Percentiles rank a stretch among this genome's conserved stretches.
Evolutionary conservation across 805 yeast species (phyloP).

Genomic region (Yarrowia osloensis): DNA sequence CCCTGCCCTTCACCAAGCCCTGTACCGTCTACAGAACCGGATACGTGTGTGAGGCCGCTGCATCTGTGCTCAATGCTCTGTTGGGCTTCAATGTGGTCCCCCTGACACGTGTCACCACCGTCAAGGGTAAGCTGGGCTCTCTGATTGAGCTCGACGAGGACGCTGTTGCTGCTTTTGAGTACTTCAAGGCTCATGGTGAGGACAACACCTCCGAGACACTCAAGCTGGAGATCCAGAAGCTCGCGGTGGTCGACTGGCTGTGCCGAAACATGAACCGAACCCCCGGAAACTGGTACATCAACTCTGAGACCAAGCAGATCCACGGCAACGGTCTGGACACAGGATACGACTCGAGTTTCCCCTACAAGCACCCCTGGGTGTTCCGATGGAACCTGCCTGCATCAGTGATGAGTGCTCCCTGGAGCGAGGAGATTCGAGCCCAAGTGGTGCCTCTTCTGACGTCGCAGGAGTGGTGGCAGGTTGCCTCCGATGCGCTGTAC

Average conservation of each 20-base stretch:
- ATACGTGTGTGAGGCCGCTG: conserved; percentile 11
- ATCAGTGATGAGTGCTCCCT: neutral
- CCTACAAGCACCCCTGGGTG: conserved; percentile 23
- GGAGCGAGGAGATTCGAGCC: conserved; percentile 6
- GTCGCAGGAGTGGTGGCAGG: conserved; percentile 12
- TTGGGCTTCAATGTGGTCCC: conserved; percentile 21
- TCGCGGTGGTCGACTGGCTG: conserved; percentile 21
- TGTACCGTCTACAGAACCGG: conserved; percentile 19
- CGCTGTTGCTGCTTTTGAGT: conserved; percentile 8
- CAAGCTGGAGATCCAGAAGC: conserved; percentile 10
- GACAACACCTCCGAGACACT: neutral
- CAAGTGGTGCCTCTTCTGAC: conserved; percentile 14
- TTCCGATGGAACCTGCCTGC: conserved; percentile 10
- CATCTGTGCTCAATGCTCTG: conserved; percentile 15
- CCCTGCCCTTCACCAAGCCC: conserved; percentile 14
- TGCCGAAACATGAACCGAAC: conserved; percentile 17
- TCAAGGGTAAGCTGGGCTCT: conserved; percentile 3
- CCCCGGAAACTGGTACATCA: conserved; percentile 19
- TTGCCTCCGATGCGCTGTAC: conserved; percentile 11
- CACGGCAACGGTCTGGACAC: conserved; percentile 23
- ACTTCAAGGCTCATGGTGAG: neutral
- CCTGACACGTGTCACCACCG: neutral
- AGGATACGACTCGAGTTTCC: conserved; percentile 5
- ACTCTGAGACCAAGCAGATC: neutral
- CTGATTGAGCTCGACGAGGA: neutral